Evolutionary conservation across 768 basidiomycete genomes (phyloP).

Genomic region (Boletus barrowsii): DNA sequence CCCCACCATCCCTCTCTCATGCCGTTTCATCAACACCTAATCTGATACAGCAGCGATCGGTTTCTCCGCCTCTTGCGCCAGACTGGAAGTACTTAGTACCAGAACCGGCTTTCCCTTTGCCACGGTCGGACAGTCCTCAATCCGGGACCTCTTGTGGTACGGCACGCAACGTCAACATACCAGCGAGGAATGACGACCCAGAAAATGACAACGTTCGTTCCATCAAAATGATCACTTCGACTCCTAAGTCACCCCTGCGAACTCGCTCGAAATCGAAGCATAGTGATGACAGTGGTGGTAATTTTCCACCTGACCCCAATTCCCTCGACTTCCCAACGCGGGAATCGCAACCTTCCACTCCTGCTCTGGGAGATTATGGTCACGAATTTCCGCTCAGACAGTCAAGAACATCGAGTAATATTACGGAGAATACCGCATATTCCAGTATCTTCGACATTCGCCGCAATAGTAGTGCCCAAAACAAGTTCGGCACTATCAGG

Average conservation of each 20-base stretch:
- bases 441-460: slow-evolving; percentile 63
- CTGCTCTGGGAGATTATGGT: slow-evolving; percentile 30
- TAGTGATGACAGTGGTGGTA: slow-evolving; percentile 6
- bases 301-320: slow-evolving; percentile 14
- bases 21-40: slow-evolving; percentile 65
- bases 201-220: slow-evolving; percentile 40
- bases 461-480: slow-evolving; percentile 42
- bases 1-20: slow-evolving; percentile 31
- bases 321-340: slow-evolving; percentile 32
- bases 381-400: slow-evolving; percentile 46
- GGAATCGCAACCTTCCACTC: slow-evolving; percentile 37
- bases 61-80: slow-evolving; percentile 35
- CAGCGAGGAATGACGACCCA: slow-evolving; percentile 17
- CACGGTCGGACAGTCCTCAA: slow-evolving; percentile 57
- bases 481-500: slow-evolving; percentile 74
- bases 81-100: slow-evolving; percentile 50
- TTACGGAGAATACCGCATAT: slow-evolving; percentile 53
- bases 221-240: slow-evolving; percentile 30
- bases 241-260: slow-evolving; percentile 55
- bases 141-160: slow-evolving; percentile 39
- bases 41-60: slow-evolving; percentile 38
- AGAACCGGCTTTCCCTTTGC: slow-evolving; percentile 43
- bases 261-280: slow-evolving; percentile 30
- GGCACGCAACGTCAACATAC: slow-evolving; percentile 24
- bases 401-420: slow-evolving; percentile 59